Evolutionary conservation across 2,329 filamentous ascomycete genomes (phyloP).

Genomic region (Colletotrichum tanaceti): DNA sequence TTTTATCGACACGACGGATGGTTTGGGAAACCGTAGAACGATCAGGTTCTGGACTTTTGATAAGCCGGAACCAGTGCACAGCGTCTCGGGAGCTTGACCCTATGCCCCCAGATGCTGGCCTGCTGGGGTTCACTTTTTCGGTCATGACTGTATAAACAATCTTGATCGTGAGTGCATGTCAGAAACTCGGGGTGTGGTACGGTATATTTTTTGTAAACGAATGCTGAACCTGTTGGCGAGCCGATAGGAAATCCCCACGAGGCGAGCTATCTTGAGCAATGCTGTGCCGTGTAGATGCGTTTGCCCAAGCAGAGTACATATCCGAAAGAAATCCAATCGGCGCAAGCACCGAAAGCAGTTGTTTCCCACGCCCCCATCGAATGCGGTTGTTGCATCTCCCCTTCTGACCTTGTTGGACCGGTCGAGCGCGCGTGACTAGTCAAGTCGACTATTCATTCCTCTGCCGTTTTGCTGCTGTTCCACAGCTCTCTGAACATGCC

Average conservation of each 20-base stretch:
- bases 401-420: background rate
- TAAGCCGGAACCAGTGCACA: background rate
- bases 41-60: background rate
- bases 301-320: background rate
- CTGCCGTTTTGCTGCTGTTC: constrained; percentile 14
- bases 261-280: background rate
- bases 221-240: too few species aligned
- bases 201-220: too few species aligned
- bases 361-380: background rate
- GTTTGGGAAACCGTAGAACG: background rate
- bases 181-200: too few species aligned
- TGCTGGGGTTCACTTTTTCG: background rate
- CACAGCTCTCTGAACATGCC: constrained; percentile 29
- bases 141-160: too few species aligned
- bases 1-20: background rate
- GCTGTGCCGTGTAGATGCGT: background rate
- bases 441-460: constrained; percentile 2
- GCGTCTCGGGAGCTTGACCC: background rate
- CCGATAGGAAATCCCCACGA: too few species aligned
- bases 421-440: background rate
- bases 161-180: too few species aligned
- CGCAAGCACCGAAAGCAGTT: background rate
- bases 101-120: background rate
- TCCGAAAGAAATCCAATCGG: background rate
- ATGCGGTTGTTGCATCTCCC: background rate